These are phyloP conservation scores for Cicer judaicum DNA, from an alignment of 306 rosid genomes.

Conservation along the genomic window DNA sequence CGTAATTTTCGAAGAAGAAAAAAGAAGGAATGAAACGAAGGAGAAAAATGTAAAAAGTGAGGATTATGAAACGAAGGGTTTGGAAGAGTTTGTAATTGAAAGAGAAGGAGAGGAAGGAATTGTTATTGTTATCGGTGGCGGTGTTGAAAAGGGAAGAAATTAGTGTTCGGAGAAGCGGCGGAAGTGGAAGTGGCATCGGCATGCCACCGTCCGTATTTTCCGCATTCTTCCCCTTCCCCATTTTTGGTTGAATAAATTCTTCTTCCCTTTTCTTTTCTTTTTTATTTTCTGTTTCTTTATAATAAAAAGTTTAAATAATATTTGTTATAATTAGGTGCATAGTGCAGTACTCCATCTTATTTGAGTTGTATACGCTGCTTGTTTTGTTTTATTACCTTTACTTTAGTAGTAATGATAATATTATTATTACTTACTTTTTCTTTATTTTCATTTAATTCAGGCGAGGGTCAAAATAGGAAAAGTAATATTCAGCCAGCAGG, in stretches of 20 bases:
- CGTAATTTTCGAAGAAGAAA: slow-evolving; percentile 31
- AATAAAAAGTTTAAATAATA: not conserved
- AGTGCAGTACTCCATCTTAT: too few species aligned
- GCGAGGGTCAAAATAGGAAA: too few species aligned
- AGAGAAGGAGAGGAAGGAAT: slow-evolving; percentile 44
- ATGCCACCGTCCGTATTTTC: not conserved
- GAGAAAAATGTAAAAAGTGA: slow-evolving; percentile 47
- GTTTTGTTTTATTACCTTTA: too few species aligned
- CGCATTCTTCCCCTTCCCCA: not conserved
- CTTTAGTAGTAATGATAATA: too few species aligned
- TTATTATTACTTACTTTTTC: too few species aligned
- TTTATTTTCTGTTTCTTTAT: not conserved
- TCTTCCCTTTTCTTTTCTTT: not conserved
- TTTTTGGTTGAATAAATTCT: not conserved
- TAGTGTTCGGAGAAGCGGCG: slow-evolving; percentile 59
- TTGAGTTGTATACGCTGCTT: too few species aligned
- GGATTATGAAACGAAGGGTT: slow-evolving; percentile 51
- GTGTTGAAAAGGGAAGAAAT: slow-evolving; percentile 47
- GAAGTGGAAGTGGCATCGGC: slow-evolving; percentile 27
- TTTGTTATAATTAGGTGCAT: not conserved
- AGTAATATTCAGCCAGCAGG: too few species aligned
- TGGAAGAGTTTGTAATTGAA: slow-evolving; percentile 54
- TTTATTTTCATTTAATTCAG: too few species aligned
- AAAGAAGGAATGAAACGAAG: slow-evolving; percentile 60
- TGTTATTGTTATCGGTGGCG: slow-evolving; percentile 55